Evolutionary conservation across 345 rosid species (phyloP).

Genomic region (Laguncularia racemosa): DNA sequence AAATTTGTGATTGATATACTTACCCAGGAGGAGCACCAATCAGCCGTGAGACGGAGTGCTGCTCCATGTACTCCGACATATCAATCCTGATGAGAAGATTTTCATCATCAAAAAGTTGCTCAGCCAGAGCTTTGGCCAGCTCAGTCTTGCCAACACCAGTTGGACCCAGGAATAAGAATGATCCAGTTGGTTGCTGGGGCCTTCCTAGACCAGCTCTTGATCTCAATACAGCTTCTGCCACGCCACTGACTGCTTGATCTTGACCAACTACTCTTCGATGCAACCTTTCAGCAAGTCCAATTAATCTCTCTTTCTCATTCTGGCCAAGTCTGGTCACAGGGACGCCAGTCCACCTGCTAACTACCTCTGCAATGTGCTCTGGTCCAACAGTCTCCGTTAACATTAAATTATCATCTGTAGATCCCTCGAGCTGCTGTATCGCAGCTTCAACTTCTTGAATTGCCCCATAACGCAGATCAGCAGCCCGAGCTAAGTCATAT

Average conservation of each 20-base stretch:
- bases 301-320: constrained; percentile 70
- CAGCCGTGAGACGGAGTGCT: constrained; percentile 74
- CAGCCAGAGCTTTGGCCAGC: constrained; percentile 91
- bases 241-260: constrained; percentile 66
- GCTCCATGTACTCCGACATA: constrained; percentile 96
- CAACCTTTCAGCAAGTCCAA: constrained; percentile 73
- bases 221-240: constrained; percentile 78
- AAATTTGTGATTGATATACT: background rate
- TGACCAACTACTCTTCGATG: constrained; percentile 88
- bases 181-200: constrained; percentile 94
- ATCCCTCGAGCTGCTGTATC: constrained; percentile 57
- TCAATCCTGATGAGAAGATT: constrained; percentile 72
- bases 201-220: constrained; percentile 91
- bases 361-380: constrained; percentile 90
- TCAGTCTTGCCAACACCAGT: constrained; percentile 96
- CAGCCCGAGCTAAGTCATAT: constrained; percentile 84
- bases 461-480: constrained; percentile 79
- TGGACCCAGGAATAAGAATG: constrained; percentile 87
- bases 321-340: constrained; percentile 89
- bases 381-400: constrained; percentile 84
- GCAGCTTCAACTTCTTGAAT: constrained; percentile 78
- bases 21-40: constrained; percentile 94
- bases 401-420: constrained; percentile 56
- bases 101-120: constrained; percentile 87
- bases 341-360: constrained; percentile 91